Evolutionary conservation across 169 alveolate genomes (phyloP).

Genomic region (Plasmodium vivax): DNA sequence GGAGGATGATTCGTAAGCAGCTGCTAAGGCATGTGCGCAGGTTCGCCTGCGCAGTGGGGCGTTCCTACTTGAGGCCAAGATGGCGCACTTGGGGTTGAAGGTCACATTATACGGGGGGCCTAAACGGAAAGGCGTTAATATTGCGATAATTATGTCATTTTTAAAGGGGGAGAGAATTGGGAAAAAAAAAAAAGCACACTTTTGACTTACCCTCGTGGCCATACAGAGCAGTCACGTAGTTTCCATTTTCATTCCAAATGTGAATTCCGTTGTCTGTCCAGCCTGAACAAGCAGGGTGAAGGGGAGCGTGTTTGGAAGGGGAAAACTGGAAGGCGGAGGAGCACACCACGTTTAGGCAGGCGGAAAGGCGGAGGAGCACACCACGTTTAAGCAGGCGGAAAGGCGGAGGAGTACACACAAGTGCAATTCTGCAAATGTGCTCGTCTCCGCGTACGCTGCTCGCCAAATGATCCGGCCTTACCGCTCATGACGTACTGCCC

Average conservation of each 20-base stretch:
- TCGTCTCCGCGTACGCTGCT: background rate
- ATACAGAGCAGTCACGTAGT: constrained; percentile 29
- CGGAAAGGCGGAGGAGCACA: background rate
- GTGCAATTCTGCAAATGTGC: background rate
- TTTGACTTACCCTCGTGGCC: constrained; percentile 54
- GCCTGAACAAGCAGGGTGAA: constrained; percentile 12
- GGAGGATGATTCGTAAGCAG: background rate
- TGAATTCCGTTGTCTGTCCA: constrained; percentile 61
- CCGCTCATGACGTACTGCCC: constrained; percentile 60
- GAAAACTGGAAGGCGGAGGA: background rate
- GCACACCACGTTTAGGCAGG: background rate
- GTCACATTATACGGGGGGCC: constrained; percentile 67
- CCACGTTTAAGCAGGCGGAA: background rate
- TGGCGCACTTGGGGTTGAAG: constrained; percentile 56
- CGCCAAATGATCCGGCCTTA: background rate
- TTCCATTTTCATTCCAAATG: constrained; percentile 59
- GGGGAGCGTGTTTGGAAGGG: background rate
- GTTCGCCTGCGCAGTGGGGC: background rate
- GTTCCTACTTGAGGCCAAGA: constrained; percentile 48
- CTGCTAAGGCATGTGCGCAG: background rate
- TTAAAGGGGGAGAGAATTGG: background rate
- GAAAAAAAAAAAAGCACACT: background rate
- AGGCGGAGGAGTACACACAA: background rate
- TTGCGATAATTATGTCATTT: background rate
- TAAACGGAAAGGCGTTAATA: background rate